Conservation (phyloP, 2,329 filamentous ascomycete species). For the Hypoxylon sp. region DNA sequence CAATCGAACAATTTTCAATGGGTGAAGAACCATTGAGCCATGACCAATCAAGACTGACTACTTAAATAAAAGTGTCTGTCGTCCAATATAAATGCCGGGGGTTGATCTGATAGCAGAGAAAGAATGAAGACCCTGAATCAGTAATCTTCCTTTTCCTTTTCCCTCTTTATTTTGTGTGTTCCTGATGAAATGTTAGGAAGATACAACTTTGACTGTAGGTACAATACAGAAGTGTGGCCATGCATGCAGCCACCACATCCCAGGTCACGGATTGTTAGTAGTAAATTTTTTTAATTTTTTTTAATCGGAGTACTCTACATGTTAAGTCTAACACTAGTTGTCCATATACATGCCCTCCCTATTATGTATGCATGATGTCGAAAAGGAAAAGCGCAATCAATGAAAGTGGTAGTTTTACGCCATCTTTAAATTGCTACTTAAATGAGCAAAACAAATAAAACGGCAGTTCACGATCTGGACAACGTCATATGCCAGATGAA, state of each 20-base stretch:
- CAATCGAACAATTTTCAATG: slow-evolving; percentile 40
- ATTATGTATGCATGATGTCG: slow-evolving; percentile 5
- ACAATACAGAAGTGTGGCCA: slow-evolving; percentile 19
- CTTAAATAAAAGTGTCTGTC: slow-evolving; percentile 25
- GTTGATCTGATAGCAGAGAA: slow-evolving; percentile 7
- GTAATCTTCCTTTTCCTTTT: neutral
- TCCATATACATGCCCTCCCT: slow-evolving; percentile 4
- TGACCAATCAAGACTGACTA: slow-evolving; percentile 37
- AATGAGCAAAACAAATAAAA: slow-evolving; percentile 39
- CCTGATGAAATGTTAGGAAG: slow-evolving; percentile 10
- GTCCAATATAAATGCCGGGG: slow-evolving; percentile 31
- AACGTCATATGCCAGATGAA: slow-evolving; percentile 41
- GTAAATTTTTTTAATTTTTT: slow-evolving; percentile 4
- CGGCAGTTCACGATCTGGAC: slow-evolving; percentile 40
- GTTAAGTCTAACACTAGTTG: slow-evolving; percentile 11
- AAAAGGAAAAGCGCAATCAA: slow-evolving; percentile 30
- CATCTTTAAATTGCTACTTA: slow-evolving; percentile 39
- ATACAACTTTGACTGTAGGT: slow-evolving; percentile 23
- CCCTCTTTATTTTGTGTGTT: neutral
- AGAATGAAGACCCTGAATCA: slow-evolving; percentile 27
- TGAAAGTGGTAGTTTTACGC: slow-evolving; percentile 30
- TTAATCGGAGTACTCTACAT: slow-evolving; percentile 27
- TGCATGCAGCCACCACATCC: slow-evolving; percentile 37
- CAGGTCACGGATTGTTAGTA: slow-evolving; percentile 22
- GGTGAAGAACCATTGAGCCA: slow-evolving; percentile 30